phyloP scores from a whole-genome alignment of 169 alveolate species.

The Theileria orientalis region DNA sequence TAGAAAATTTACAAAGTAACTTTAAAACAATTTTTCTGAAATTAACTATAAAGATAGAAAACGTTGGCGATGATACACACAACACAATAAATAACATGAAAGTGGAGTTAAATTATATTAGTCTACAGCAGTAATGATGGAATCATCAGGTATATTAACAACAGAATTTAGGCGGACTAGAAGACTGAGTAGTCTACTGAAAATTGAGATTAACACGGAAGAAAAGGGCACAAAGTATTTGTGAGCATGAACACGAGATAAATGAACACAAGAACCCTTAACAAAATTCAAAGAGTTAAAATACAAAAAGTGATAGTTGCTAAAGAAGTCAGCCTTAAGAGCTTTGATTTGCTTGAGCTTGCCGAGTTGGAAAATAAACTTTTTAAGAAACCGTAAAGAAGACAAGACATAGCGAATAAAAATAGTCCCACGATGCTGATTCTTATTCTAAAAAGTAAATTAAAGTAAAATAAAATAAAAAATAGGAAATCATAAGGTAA shows the following conservation, averaged over 20 bases:
- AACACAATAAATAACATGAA: no score
- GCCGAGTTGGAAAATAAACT: slow-evolving; percentile 2
- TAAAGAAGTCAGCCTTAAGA: not conserved
- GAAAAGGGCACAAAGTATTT: slow-evolving; percentile 51
- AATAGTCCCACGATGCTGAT: slow-evolving; percentile 37
- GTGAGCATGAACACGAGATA: slow-evolving; percentile 50
- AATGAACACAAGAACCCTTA: slow-evolving; percentile 4
- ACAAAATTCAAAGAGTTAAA: slow-evolving; percentile 28
- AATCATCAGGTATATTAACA: no score
- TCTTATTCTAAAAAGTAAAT: slow-evolving; percentile 21
- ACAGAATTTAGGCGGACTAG: no score
- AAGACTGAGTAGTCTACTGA: no score
- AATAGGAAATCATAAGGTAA: no score
- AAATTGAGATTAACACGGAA: slow-evolving; percentile 18
- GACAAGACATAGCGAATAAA: slow-evolving; percentile 16
- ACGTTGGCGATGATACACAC: no score
- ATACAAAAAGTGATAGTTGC: slow-evolving; percentile 15
- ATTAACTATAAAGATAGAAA: no score
- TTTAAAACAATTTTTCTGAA: no score
- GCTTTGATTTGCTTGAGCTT: not conserved
- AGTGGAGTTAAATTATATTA: no score
- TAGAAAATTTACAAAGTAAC: no score
- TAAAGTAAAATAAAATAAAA: not conserved
- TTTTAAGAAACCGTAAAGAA: slow-evolving; percentile 23
- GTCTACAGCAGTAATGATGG: no score